Evolutionary conservation across 352 stramenopile genomes (phyloP), one percentile per base, ranked within the genome.

Genomic region (Phytophthora capsici): DNA sequence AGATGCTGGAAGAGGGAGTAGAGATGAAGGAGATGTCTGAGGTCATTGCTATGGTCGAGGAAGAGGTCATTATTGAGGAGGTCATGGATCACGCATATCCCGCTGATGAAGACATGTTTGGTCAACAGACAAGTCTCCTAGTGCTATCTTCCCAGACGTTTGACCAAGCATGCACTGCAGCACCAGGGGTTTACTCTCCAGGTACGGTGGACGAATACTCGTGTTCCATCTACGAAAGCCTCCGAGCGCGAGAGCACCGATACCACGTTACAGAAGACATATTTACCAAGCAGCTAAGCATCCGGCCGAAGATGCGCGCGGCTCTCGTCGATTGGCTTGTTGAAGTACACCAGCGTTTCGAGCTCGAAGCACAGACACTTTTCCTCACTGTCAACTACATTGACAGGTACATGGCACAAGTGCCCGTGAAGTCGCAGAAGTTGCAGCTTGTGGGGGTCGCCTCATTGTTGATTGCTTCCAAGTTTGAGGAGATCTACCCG

Each of bases 401-500:
- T 57, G 98, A 99, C 76, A 93, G 98, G 19, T 99, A 98, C 75
- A 79, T 99, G 7, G 79, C 94, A 46, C 80, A 85, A 17, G 75
- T 82, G 17, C 57, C 91, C 38, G 95, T 99, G 5, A 90, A 87
- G 17, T 86, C 95, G 25, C 86, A 91, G 34, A 96, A 98, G 56
- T 95, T 99, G 51, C 98, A 99, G 80, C 93, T 99, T 37, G 94
- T 99, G 49, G 96, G 98, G 25, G 89, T 99, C 36, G 96, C 96
- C 3, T 87, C 91, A 40, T 89, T 99, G 56, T 85, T 99, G 61
- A 76, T 91, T 56, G 97, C 97, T 13, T 98, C 97, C 22, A 99
- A 99, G 84, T 99, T 99, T 77, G 98, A 99, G 72, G 98, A 99
- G 75, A 99, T 99, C 53, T 99, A 99, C 69, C 95, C 96, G 10